phyloP scores from a whole-genome alignment of 2,329 filamentous ascomycete species.

The Chaetomium sp. region DNA sequence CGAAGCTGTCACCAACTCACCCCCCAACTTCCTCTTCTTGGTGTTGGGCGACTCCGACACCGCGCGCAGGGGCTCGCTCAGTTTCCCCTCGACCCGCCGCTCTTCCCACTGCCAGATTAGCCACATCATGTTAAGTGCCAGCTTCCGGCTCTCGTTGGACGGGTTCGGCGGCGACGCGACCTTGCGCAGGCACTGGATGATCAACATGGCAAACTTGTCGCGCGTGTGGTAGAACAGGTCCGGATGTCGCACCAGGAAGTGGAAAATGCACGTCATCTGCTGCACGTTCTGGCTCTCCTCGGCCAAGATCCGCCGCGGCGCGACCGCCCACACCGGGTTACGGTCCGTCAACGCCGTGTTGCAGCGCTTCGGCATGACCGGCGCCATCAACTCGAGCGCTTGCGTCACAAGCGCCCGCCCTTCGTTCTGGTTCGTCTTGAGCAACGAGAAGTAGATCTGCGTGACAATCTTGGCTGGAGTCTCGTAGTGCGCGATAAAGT shows the following conservation, averaged over 20 bases:
- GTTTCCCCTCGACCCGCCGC: constrained; percentile 61
- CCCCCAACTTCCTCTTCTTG: constrained; percentile 71
- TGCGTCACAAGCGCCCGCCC: constrained; percentile 88
- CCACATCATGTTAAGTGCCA: constrained; percentile 84
- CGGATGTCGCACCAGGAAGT: constrained; percentile 88
- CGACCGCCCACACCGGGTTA: constrained; percentile 80
- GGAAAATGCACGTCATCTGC: constrained; percentile 95
- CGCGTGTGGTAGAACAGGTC: constrained; percentile 91
- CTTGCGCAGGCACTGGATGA: constrained; percentile 83
- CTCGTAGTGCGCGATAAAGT: constrained; percentile 96
- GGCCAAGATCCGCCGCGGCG: constrained; percentile 81
- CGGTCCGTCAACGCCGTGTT: constrained; percentile 60
- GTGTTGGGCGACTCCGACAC: constrained; percentile 64
- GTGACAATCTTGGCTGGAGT: constrained; percentile 93
- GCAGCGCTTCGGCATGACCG: constrained; percentile 81
- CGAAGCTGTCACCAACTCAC: constrained; percentile 30
- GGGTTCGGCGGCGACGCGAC: constrained; percentile 77
- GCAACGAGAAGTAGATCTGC: constrained; percentile 85
- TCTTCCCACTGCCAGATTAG: constrained; percentile 93
- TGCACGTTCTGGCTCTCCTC: constrained; percentile 94
- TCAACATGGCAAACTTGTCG: constrained; percentile 82
- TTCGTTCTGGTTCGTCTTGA: constrained; percentile 93
- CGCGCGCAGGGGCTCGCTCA: constrained; percentile 32
- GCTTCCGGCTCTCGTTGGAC: constrained; percentile 84
- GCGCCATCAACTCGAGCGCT: constrained; percentile 89